Conservation (phyloP, 495 filamentous ascomycete genomes). For the Xylaria venustula region DNA sequence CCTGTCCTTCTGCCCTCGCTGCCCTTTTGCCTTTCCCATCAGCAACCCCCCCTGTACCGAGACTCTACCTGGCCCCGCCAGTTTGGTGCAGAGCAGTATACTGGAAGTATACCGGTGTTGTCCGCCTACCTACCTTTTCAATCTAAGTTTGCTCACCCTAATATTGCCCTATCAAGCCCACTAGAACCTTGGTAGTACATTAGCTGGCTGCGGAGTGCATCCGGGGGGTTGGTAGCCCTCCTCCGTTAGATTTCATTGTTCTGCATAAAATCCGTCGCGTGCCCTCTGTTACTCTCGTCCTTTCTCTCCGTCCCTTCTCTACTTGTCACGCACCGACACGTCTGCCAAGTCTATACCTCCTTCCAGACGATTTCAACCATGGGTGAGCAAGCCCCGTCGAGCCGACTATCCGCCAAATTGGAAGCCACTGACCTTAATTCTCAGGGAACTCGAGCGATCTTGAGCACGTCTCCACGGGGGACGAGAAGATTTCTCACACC, state of each 20-base stretch:
- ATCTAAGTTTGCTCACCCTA: background rate
- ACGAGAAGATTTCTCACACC: conserved; percentile 27
- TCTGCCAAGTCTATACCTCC: conserved; percentile 9
- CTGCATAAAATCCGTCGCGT: conserved; percentile 6
- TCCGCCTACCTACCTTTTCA: too few relatives aligned
- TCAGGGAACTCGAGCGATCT: conserved; percentile 13
- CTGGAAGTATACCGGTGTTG: background rate
- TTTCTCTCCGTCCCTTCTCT: background rate
- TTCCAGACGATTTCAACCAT: conserved; percentile 6
- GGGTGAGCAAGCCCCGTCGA: background rate
- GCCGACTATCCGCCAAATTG: background rate
- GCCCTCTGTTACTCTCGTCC: background rate
- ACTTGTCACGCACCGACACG: background rate
- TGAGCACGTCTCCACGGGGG: conserved; percentile 14
- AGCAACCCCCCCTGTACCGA: background rate
- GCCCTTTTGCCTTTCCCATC: background rate
- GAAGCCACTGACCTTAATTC: background rate
- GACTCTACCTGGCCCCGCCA: background rate
- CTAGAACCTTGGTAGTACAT: background rate
- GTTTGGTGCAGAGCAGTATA: background rate
- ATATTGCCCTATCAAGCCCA: background rate
- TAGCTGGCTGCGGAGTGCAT: conserved; percentile 13
- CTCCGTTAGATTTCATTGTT: background rate
- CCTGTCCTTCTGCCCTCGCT: too few relatives aligned
- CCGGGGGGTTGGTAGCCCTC: background rate